These are phyloP conservation scores for Pichia rugopelliculosa DNA, from an alignment of 805 yeast species.

Conservation along the genomic window DNA sequence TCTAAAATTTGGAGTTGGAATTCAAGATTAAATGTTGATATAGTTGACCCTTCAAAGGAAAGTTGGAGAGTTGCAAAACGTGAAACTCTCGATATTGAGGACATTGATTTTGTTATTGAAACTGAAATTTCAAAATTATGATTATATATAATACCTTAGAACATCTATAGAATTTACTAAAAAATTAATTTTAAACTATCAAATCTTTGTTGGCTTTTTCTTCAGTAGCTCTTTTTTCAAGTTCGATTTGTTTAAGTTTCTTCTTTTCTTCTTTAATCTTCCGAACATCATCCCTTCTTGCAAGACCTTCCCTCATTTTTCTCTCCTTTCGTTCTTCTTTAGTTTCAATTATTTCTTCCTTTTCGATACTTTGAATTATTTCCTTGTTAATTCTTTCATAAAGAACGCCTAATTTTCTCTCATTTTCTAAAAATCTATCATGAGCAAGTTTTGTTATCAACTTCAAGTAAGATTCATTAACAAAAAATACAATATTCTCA, in stretches of 20 bases:
- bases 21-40: slow-evolving; percentile 5
- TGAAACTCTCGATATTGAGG: slow-evolving; percentile 11
- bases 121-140: slow-evolving; percentile 3
- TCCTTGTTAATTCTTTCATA: slow-evolving; percentile 35
- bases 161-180: neutral
- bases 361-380: slow-evolving; percentile 8
- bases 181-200: too few relatives aligned
- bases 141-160: neutral
- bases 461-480: slow-evolving; percentile 42
- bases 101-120: slow-evolving; percentile 13
- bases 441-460: slow-evolving; percentile 47
- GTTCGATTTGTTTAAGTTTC: neutral
- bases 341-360: slow-evolving; percentile 31
- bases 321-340: slow-evolving; percentile 52
- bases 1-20: slow-evolving; percentile 29
- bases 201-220: neutral
- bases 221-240: neutral
- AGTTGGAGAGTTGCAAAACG: slow-evolving; percentile 19
- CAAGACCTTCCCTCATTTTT: slow-evolving; percentile 46
- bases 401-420: slow-evolving; percentile 44
- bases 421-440: slow-evolving; percentile 63
- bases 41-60: slow-evolving; percentile 18
- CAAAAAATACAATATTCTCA: slow-evolving; percentile 33
- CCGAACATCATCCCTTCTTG: slow-evolving; percentile 21
- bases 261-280: slow-evolving; percentile 14